These are phyloP conservation scores for Ascochyta lentis DNA, from an alignment of 2,329 filamentous ascomycete species.

Conservation along the genomic window DNA sequence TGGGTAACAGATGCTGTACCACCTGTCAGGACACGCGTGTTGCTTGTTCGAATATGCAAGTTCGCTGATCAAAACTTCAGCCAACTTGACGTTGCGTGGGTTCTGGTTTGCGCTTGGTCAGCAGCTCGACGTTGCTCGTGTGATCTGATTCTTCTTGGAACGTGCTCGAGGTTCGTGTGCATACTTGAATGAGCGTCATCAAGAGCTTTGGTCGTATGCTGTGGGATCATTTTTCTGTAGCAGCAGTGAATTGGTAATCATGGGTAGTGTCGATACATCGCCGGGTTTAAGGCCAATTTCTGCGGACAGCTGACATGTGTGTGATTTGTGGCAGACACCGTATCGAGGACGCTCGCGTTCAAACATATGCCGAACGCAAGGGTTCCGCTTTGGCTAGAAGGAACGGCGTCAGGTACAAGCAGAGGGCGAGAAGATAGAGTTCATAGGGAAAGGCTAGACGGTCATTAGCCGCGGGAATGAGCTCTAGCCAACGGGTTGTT, in stretches of 20 bases:
- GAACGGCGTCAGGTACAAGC: background rate
- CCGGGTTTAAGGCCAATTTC: background rate
- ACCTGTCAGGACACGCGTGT: constrained; percentile 1
- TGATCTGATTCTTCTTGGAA: background rate
- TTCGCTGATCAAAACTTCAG: background rate
- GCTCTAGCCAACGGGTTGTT: background rate
- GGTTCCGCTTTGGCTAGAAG: background rate
- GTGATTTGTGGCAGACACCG: background rate
- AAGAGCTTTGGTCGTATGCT: background rate
- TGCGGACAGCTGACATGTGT: background rate
- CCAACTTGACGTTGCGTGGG: background rate
- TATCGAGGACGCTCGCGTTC: background rate
- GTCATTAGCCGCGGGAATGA: background rate
- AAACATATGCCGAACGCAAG: background rate
- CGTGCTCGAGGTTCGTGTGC: background rate
- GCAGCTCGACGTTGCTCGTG: background rate
- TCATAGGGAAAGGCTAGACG: background rate
- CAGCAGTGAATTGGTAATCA: background rate
- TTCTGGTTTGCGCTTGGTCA: background rate
- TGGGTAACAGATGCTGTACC: background rate
- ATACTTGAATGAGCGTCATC: background rate
- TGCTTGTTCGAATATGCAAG: background rate
- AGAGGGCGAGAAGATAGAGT: background rate
- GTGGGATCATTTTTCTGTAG: background rate
- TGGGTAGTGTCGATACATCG: background rate